Conservation (phyloP, 495 filamentous ascomycete genomes). For the Pyrenula aspistea region DNA sequence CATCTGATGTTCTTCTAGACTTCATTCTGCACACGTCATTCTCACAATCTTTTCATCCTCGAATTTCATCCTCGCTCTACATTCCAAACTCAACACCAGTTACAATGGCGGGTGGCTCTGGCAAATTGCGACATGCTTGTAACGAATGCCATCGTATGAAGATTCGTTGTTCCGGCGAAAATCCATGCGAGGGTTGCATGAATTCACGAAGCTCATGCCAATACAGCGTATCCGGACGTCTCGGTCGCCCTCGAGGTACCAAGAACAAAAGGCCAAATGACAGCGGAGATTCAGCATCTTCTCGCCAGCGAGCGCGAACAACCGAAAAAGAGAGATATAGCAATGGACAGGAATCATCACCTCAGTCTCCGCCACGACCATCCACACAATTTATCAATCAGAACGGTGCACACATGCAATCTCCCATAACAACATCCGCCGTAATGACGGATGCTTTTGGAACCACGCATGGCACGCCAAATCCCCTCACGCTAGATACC, state of each 20-base stretch:
- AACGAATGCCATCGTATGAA: slow-evolving; percentile 5
- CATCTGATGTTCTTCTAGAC: no score
- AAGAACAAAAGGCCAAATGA: slow-evolving; percentile 1
- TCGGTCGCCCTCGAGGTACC: slow-evolving; percentile 5
- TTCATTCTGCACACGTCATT: no score
- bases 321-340: neutral
- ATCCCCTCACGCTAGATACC: neutral
- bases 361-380: neutral
- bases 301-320: neutral
- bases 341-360: neutral
- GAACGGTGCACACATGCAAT: neutral
- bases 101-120: neutral
- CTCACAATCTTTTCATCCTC: no score
- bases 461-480: neutral
- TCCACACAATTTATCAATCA: neutral
- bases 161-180: slow-evolving; percentile 4
- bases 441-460: neutral
- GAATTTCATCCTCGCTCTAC: no score
- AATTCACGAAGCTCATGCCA: slow-evolving; percentile 3
- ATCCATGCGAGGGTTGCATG: slow-evolving; percentile 5
- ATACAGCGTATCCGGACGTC: slow-evolving; percentile 4
- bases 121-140: slow-evolving; percentile 3
- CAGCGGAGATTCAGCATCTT: neutral
- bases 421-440: neutral
- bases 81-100: no score